These are phyloP conservation scores for Hypoxylon sp. DNA, from an alignment of 2,329 filamentous ascomycete species.

Conservation along the genomic window DNA sequence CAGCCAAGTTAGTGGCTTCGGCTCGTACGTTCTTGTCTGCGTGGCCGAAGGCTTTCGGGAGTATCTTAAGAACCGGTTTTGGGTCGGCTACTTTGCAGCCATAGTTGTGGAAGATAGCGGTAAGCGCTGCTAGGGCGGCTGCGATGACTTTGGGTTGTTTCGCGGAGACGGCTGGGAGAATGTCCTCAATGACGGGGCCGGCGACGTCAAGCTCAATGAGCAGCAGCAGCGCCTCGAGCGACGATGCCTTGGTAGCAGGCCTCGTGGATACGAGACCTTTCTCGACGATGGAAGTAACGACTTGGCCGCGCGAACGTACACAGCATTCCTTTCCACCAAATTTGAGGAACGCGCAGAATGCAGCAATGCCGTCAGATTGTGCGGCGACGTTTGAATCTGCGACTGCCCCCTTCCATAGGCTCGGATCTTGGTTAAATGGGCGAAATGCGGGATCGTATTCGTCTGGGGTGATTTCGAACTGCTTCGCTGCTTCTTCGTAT, in stretches of 20 bases:
- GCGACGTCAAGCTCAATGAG: conserved; percentile 92
- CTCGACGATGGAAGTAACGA: conserved; percentile 85
- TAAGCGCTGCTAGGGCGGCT: conserved; percentile 70
- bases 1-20: conserved; percentile 89
- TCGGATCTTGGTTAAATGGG: conserved; percentile 87
- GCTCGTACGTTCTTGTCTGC: conserved; percentile 98
- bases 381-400: conserved; percentile 97
- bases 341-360: conserved; percentile 92
- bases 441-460: conserved; percentile 88
- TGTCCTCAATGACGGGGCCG: conserved; percentile 88
- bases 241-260: conserved; percentile 88
- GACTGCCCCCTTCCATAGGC: conserved; percentile 92
- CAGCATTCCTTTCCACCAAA: conserved; percentile 87
- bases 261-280: conserved; percentile 91
- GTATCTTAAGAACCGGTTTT: conserved; percentile 87
- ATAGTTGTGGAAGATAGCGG: conserved; percentile 90
- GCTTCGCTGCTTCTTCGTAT: conserved; percentile 92
- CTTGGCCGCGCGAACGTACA: conserved; percentile 80
- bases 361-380: conserved; percentile 90
- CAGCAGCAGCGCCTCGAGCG: conserved; percentile 87
- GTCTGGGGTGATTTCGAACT: conserved; percentile 86
- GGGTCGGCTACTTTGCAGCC: conserved; percentile 95
- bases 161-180: conserved; percentile 71
- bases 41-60: conserved; percentile 94
- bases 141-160: conserved; percentile 58